phyloP scores from a whole-genome alignment of 176 grass and related monocot species.

The Melocanna baccifera region DNA sequence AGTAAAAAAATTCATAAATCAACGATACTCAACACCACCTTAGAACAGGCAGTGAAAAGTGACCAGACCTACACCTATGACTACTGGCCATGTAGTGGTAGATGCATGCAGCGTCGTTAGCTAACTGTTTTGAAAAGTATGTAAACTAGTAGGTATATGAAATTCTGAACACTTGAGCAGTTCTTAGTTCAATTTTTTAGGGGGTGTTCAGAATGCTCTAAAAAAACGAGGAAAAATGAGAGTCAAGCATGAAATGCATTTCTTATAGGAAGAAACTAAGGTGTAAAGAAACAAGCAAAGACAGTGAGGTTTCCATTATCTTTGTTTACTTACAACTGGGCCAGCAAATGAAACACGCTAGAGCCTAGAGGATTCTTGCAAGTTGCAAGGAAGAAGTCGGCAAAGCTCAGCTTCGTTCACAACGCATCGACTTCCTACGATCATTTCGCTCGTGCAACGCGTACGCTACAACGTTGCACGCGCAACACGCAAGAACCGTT shows the following conservation, averaged over 20 bases:
- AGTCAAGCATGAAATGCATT: neutral
- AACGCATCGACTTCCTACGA: neutral
- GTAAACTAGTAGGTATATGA: too few species aligned
- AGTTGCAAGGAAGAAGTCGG: constrained; percentile 22
- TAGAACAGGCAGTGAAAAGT: too few species aligned
- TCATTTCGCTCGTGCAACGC: neutral
- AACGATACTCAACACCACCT: too few species aligned
- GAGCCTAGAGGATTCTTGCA: constrained; percentile 16
- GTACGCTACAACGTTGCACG: neutral
- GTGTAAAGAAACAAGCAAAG: neutral
- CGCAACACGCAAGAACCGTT: neutral
- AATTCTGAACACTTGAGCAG: too few species aligned
- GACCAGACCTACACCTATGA: too few species aligned
- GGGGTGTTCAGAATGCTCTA: too few species aligned
- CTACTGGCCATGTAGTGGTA: too few species aligned
- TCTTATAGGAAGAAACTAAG: neutral
- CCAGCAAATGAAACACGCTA: neutral
- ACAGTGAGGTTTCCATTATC: neutral
- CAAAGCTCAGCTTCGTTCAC: neutral
- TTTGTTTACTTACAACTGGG: neutral
- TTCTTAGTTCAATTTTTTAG: too few species aligned
- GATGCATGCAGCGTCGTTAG: too few species aligned
- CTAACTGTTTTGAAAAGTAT: too few species aligned
- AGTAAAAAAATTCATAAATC: too few species aligned
- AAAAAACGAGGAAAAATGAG: too few species aligned